phyloP scores from a whole-genome alignment of 1,284 basidiomycete genomes.

The Phlebopus sp. region DNA sequence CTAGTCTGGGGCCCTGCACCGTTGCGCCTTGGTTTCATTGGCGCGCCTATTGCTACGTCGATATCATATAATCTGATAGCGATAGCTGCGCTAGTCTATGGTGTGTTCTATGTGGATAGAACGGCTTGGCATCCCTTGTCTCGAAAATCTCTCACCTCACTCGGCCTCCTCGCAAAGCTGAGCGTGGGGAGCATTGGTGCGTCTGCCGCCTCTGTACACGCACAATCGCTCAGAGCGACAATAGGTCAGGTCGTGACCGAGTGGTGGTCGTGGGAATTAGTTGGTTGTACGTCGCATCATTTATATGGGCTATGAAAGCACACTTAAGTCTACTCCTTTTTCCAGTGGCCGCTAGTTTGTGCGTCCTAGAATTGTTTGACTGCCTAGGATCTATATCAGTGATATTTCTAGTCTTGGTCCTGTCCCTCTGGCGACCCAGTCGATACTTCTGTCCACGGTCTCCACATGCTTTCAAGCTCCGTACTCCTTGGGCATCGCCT shows the following conservation, averaged over 20 bases:
- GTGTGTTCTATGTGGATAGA: conserved; percentile 67
- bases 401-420: conserved; percentile 50
- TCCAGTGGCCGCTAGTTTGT: conserved; percentile 59
- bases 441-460: conserved; percentile 68
- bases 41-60: conserved; percentile 88
- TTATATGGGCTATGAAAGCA: neutral
- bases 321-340: conserved; percentile 5
- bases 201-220: conserved; percentile 7
- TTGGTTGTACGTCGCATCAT: conserved; percentile 44
- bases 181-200: conserved; percentile 75
- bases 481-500: conserved; percentile 76
- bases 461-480: conserved; percentile 86
- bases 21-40: conserved; percentile 85
- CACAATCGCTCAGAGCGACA: neutral
- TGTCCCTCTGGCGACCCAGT: conserved; percentile 65
- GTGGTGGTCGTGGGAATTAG: conserved; percentile 89
- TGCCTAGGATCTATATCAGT: neutral
- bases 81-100: conserved; percentile 68
- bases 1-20: conserved; percentile 80
- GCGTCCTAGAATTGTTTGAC: conserved; percentile 19
- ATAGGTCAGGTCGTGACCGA: conserved; percentile 60
- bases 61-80: conserved; percentile 87
- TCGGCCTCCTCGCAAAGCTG: conserved; percentile 72
- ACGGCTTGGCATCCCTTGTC: conserved; percentile 86
- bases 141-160: conserved; percentile 60